A percentile compares a stretch with the other conserved stretches of the same genome.
phyloP scores from a whole-genome alignment of 2,329 filamentous ascomycete genomes.

The Scytalidium lignicola region DNA sequence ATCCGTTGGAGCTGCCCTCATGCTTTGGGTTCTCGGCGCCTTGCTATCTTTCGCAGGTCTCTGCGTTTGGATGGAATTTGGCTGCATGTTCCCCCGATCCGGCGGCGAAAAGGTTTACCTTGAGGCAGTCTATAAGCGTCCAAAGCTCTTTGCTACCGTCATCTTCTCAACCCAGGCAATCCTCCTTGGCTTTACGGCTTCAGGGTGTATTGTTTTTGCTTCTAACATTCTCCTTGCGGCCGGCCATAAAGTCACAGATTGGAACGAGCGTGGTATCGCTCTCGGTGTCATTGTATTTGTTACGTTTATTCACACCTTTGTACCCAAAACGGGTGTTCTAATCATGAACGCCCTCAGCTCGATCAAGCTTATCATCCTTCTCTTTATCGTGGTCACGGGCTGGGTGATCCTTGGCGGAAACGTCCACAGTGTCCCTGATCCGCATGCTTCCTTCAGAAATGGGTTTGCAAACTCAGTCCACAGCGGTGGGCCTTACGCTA shows the following conservation, averaged over 20 bases:
- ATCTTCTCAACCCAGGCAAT: conserved; percentile 45
- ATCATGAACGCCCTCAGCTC: conserved; percentile 41
- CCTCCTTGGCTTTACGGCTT: conserved; percentile 49
- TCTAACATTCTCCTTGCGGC: conserved; percentile 45
- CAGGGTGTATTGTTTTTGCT: conserved; percentile 58
- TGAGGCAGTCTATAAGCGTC: conserved; percentile 43
- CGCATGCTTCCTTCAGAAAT: conserved; percentile 38
- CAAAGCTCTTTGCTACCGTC: conserved; percentile 45
- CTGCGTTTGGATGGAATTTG: conserved; percentile 40
- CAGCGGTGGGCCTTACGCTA: conserved; percentile 34
- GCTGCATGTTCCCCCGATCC: conserved; percentile 37
- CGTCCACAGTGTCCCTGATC: conserved; percentile 17
- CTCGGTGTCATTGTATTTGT: conserved; percentile 39
- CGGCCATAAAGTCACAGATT: conserved; percentile 38
- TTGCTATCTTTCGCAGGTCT: conserved; percentile 38
- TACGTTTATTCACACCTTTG: conserved; percentile 40
- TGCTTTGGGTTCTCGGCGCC: conserved; percentile 48
- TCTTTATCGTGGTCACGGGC: conserved; percentile 39
- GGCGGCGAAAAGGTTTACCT: conserved; percentile 49
- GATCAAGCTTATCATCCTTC: conserved; percentile 42
- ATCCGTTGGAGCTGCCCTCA: conserved; percentile 46
- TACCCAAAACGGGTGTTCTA: conserved; percentile 38
- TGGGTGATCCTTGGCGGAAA: conserved; percentile 34
- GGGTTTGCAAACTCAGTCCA: conserved; percentile 43
- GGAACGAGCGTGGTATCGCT: conserved; percentile 43